These are phyloP conservation scores for Arachnopeziza araneosa DNA, from an alignment of 2,329 filamentous ascomycete genomes.

Conservation along the genomic window DNA sequence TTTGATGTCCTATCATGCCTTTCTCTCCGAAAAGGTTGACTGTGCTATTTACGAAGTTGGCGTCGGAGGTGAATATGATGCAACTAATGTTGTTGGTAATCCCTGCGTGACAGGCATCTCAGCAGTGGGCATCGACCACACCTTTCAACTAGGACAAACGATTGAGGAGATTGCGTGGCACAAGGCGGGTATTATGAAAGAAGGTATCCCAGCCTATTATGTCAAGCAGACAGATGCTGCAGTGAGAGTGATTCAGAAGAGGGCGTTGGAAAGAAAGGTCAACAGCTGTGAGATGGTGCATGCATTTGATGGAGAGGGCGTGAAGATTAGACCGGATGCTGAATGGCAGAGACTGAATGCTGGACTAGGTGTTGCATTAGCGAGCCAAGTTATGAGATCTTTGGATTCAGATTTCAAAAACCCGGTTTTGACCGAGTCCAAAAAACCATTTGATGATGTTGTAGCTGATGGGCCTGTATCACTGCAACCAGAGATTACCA, in stretches of 20 bases:
- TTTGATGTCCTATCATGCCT: slow-evolving; percentile 62
- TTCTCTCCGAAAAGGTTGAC: slow-evolving; percentile 57
- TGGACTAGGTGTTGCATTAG: slow-evolving; percentile 45
- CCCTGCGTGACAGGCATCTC: slow-evolving; percentile 57
- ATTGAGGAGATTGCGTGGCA: slow-evolving; percentile 67
- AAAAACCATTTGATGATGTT: background rate
- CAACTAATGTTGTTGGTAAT: slow-evolving; percentile 58
- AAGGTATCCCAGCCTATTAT: slow-evolving; percentile 51
- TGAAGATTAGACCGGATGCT: slow-evolving; percentile 45
- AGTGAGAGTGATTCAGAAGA: slow-evolving; percentile 40
- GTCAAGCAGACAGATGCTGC: slow-evolving; percentile 47
- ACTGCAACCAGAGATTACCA: slow-evolving; percentile 59
- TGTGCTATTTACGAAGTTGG: slow-evolving; percentile 61
- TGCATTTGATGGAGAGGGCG: slow-evolving; percentile 42
- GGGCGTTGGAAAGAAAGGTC: slow-evolving; percentile 50
- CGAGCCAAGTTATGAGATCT: slow-evolving; percentile 43
- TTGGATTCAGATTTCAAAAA: slow-evolving; percentile 31
- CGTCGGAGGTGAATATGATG: slow-evolving; percentile 62
- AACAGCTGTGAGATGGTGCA: slow-evolving; percentile 39
- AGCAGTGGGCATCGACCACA: slow-evolving; percentile 65
- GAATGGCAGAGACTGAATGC: slow-evolving; percentile 56
- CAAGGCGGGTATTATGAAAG: slow-evolving; percentile 67
- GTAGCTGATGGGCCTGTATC: slow-evolving; percentile 17
- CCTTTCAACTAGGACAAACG: slow-evolving; percentile 55
- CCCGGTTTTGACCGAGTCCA: background rate